Conservation (phyloP, 2,329 filamentous ascomycete genomes). For the Pezicula radicicola region DNA sequence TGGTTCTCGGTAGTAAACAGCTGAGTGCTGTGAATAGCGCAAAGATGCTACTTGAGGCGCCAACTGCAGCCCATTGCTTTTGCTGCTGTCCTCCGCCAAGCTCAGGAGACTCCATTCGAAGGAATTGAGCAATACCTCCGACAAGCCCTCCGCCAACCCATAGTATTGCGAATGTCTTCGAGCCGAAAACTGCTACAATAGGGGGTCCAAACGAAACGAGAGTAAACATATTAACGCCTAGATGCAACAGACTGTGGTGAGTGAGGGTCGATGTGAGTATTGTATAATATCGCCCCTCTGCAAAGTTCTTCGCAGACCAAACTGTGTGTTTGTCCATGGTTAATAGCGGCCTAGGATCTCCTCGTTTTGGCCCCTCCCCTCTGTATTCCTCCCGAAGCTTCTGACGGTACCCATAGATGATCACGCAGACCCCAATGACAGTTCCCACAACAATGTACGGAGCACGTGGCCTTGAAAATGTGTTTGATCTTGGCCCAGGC, state of each 20-base stretch:
- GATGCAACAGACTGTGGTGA: constrained; percentile 22
- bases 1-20: constrained; percentile 1
- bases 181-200: constrained; percentile 7
- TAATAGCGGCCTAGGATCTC: not conserved
- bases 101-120: not conserved
- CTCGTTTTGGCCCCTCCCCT: not conserved
- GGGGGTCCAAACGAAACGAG: constrained; percentile 21
- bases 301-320: constrained; percentile 5
- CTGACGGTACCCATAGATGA: not conserved
- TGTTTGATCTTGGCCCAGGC: too few relatives aligned
- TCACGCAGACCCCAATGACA: not conserved
- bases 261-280: constrained; percentile 28
- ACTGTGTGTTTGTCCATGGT: constrained; percentile 5
- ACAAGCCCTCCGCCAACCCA: constrained; percentile 14
- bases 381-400: not conserved
- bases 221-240: constrained; percentile 28
- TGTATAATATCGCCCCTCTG: constrained; percentile 19
- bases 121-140: constrained; percentile 6
- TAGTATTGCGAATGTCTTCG: constrained; percentile 5
- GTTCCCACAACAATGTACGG: not conserved
- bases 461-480: too few relatives aligned
- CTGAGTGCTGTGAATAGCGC: constrained; percentile 6
- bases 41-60: constrained; percentile 10
- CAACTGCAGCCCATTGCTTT: not conserved
- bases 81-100: too few relatives aligned